Evolutionary conservation across 768 basidiomycete genomes (phyloP), one percentile per base, ranked within the genome.

Genomic region (Psilocybe cubensis): DNA sequence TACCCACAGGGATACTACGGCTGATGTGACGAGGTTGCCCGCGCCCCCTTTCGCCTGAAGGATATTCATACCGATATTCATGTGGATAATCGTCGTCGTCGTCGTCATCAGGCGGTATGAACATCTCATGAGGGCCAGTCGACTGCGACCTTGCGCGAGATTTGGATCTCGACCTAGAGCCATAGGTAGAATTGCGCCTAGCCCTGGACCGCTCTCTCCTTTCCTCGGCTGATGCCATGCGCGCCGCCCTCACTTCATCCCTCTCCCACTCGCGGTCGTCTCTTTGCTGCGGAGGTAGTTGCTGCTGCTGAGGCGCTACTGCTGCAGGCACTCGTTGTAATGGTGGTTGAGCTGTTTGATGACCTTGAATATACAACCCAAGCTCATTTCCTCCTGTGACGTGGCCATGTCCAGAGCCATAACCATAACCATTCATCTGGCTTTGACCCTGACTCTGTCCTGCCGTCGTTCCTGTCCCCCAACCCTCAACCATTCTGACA

Each of bases 401-500:
- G 4, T 38, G 21, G 23, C 44, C 23, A 25, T 24, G 20, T 24
- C 44, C 23, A 6, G 17, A 14, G 10, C 44, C 44, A 46, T 24
- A 28, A 21, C 24, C 23, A 18, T 24, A 20, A 17, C 47, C 47
- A 50, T 31, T 50, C 14, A 23, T 18, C 11, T 31, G 31, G 9
- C 18, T 4, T 17, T 50, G 40, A n/a, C 11, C 24, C 40, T 5
- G 18, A 10, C 11, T 41, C 40, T 17, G 25, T 17, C 40, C 14
- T 20, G 33, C n/a, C n/a, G 25, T 9, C 23, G 51, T 20, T 50
- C 58, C 58, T 11, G 45, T 61, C 12, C 60, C 64, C 72, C 72
- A 74, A 35, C 54, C 63, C 4, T 61, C 65, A 11, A 77, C 65
- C 58, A 70, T 68, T 29, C 65, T 54, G 20, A 88, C 77, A 2